phyloP scores from a whole-genome alignment of 2,329 filamentous ascomycete species.

The Immersiporthe knoxdaviesiana region DNA sequence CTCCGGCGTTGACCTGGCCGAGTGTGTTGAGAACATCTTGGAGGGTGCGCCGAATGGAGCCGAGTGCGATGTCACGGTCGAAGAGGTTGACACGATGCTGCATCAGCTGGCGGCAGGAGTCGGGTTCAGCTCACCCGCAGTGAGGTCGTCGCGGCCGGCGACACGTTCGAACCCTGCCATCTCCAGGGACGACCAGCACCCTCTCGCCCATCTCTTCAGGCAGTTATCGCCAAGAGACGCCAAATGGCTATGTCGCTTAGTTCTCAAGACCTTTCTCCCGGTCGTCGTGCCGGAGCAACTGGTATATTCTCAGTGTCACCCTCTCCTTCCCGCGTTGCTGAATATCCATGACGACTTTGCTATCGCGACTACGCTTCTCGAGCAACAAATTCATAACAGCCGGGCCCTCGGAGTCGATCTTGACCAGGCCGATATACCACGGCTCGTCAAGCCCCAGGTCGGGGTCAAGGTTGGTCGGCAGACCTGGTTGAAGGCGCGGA shows the following conservation, averaged over 20 bases:
- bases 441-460: conserved; percentile 54
- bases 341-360: conserved; percentile 71
- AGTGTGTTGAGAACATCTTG: conserved; percentile 70
- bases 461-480: conserved; percentile 69
- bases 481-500: conserved; percentile 66
- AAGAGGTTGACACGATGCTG: conserved; percentile 72
- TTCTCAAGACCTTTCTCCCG: conserved; percentile 77
- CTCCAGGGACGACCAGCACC: conserved; percentile 43
- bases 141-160: conserved; percentile 46
- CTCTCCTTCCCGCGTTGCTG: conserved; percentile 69
- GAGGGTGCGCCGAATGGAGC: conserved; percentile 55
- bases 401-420: conserved; percentile 33
- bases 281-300: conserved; percentile 61
- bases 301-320: conserved; percentile 66
- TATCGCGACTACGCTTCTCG: conserved; percentile 60
- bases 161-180: conserved; percentile 30
- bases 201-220: conserved; percentile 59
- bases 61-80: conserved; percentile 58
- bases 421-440: conserved; percentile 32
- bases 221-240: conserved; percentile 69
- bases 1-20: conserved; percentile 67
- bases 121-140: conserved; percentile 69
- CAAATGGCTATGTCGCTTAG: conserved; percentile 84
- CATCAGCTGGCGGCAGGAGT: conserved; percentile 68
- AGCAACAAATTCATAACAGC: conserved; percentile 37